These are phyloP conservation scores for Poa pratensis DNA, from an alignment of 176 grass and related monocot species.

Conservation along the genomic window DNA sequence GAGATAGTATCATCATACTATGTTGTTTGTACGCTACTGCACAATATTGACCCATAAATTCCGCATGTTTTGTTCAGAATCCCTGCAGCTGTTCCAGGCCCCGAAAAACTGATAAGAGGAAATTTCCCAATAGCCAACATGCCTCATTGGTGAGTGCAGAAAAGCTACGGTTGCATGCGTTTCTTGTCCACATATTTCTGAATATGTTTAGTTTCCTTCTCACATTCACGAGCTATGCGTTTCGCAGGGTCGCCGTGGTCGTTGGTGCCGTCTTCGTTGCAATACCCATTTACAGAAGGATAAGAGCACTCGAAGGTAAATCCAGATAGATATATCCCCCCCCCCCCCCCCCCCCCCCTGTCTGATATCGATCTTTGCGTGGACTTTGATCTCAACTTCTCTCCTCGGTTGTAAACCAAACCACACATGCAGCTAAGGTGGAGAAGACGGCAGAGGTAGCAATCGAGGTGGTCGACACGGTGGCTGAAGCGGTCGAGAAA, in stretches of 20 bases:
- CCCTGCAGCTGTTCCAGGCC: constrained; percentile 30
- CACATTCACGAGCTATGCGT: not conserved
- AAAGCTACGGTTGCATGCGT: not conserved
- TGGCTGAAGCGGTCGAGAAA: constrained; percentile 63
- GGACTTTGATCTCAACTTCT: not conserved
- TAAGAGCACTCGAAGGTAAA: constrained; percentile 54
- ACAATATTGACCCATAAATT: not conserved
- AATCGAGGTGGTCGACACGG: constrained; percentile 56
- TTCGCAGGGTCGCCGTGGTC: constrained; percentile 50
- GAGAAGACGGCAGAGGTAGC: constrained; percentile 61
- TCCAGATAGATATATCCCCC: not conserved
- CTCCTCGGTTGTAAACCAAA: not conserved
- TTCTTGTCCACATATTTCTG: constrained; percentile 11
- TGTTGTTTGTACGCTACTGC: not conserved
- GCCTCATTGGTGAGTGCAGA: constrained; percentile 54
- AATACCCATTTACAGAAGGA: constrained; percentile 58
- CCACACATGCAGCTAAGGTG: constrained; percentile 40
- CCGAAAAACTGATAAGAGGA: constrained; percentile 18
- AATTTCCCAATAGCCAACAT: constrained; percentile 54
- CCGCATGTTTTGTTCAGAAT: constrained; percentile 40
- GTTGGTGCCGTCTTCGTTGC: constrained; percentile 50
- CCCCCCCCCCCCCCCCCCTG: too few relatives aligned
- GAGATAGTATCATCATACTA: not conserved
- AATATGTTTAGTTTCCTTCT: constrained; percentile 1
- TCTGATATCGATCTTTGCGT: not conserved